Evolutionary conservation across 1,284 basidiomycete genomes (phyloP).

Genomic region (Laetiporus sulphureus): DNA sequence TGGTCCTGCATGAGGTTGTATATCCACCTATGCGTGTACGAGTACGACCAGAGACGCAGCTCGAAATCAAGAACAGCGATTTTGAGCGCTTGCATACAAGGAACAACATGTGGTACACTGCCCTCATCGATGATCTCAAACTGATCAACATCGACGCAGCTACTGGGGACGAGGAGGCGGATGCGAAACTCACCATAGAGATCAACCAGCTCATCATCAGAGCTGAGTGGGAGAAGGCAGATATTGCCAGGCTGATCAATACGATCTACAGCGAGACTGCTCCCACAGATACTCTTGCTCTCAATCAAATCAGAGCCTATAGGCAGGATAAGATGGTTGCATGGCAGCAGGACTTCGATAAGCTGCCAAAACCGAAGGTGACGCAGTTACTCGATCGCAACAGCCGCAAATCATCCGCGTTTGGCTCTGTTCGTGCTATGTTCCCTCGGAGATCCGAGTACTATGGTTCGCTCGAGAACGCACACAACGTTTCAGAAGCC

Average conservation of each 20-base stretch:
- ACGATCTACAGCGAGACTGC: conserved; percentile 75
- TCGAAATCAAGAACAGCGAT: conserved; percentile 87
- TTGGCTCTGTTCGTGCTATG: conserved; percentile 62
- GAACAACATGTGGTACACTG: conserved; percentile 67
- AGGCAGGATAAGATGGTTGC: conserved; percentile 95
- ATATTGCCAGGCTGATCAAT: conserved; percentile 74
- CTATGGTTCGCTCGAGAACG: conserved; percentile 42
- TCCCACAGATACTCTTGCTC: conserved; percentile 80
- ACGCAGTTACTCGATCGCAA: conserved; percentile 39
- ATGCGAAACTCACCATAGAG: conserved; percentile 50
- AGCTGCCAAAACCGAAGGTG: conserved; percentile 55
- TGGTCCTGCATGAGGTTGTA: conserved; percentile 81
- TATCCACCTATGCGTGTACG: conserved; percentile 87
- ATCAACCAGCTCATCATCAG: conserved; percentile 65
- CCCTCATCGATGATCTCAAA: conserved; percentile 66
- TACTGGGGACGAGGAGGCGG: conserved; percentile 65
- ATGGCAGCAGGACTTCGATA: conserved; percentile 88
- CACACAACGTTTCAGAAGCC: conserved; percentile 68
- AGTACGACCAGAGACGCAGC: conserved; percentile 79
- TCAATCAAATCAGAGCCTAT: conserved; percentile 83
- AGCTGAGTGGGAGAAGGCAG: conserved; percentile 69
- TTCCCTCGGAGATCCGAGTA: conserved; percentile 58
- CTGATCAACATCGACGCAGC: conserved; percentile 72
- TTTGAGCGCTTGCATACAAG: conserved; percentile 74
- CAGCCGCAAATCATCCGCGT: conserved; percentile 50